phyloP scores from a whole-genome alignment of 2,329 filamentous ascomycete genomes.

The Pseudogymnoascus sp. region DNA sequence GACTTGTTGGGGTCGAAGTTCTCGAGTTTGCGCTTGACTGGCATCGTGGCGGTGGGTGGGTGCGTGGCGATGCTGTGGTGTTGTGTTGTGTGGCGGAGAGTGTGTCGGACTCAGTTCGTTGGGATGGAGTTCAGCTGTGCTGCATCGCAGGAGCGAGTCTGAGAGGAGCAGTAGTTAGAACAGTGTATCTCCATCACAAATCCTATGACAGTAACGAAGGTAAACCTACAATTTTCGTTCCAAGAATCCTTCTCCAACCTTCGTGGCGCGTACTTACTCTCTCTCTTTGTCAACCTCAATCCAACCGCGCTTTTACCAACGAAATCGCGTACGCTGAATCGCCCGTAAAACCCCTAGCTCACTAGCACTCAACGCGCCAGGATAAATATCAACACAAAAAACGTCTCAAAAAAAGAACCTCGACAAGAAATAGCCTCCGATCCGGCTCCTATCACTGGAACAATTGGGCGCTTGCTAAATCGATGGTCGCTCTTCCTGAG shows the following conservation, averaged over 20 bases:
- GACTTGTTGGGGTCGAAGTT: slow-evolving; percentile 60
- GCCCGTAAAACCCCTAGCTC: background rate
- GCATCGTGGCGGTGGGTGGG: background rate
- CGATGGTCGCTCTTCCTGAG: background rate
- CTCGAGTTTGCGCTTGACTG: slow-evolving; percentile 44
- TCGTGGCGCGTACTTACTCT: background rate
- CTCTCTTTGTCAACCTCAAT: background rate
- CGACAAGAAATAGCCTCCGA: background rate
- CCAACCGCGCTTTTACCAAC: background rate
- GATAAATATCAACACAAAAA: background rate
- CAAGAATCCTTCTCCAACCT: background rate
- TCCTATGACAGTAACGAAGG: background rate
- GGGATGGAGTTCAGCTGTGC: slow-evolving; percentile 6
- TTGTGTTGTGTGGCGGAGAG: background rate
- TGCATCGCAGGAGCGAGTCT: slow-evolving; percentile 3
- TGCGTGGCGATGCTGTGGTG: background rate
- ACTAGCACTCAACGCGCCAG: background rate
- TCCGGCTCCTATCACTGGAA: background rate
- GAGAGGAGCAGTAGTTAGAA: background rate
- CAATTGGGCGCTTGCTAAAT: background rate
- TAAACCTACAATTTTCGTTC: background rate
- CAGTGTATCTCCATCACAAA: background rate
- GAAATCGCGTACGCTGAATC: background rate
- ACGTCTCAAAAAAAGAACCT: background rate
- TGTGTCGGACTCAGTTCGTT: background rate